Conservation (phyloP, 495 filamentous ascomycete species). For the Collariella sp. region DNA sequence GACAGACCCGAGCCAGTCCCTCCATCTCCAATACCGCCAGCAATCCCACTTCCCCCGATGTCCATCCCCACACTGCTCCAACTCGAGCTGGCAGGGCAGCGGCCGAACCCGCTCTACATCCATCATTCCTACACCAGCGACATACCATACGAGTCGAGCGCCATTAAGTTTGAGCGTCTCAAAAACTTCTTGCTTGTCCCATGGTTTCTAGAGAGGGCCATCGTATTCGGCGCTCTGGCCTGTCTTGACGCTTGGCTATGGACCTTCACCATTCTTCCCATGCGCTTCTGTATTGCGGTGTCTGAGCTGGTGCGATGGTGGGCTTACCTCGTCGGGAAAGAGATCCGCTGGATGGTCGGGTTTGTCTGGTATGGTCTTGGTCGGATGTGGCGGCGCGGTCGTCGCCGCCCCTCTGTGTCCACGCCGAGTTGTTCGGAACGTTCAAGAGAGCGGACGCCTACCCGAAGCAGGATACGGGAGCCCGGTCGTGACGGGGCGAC, state of each 20-base stretch:
- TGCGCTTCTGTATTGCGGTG: constrained; percentile 79
- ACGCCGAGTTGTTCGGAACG: constrained; percentile 18
- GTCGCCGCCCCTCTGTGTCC: constrained; percentile 40
- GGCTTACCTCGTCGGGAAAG: constrained; percentile 53
- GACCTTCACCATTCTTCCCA: constrained; percentile 86
- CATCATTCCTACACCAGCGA: constrained; percentile 63
- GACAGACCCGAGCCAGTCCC: constrained; percentile 29
- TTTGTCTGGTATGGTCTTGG: constrained; percentile 71
- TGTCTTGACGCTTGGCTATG: constrained; percentile 97
- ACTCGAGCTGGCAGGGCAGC: constrained; percentile 72
- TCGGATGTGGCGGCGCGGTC: constrained; percentile 58
- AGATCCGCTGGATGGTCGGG: constrained; percentile 55
- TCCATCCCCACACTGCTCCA: constrained; percentile 84
- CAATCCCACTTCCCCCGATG: constrained; percentile 72
- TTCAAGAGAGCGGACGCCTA: constrained; percentile 6
- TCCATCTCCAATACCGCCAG: constrained; percentile 58
- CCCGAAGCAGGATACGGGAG: constrained; percentile 30
- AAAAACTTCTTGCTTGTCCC: constrained; percentile 81
- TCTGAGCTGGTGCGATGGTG: constrained; percentile 69
- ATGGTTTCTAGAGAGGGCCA: constrained; percentile 69
- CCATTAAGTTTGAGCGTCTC: constrained; percentile 89
- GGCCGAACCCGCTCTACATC: constrained; percentile 82
- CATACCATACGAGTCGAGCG: constrained; percentile 89
- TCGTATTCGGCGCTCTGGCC: constrained; percentile 80
- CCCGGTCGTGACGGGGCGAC: background rate